These are phyloP conservation scores for Beauveria sp. DNA, from an alignment of 2,329 filamentous ascomycete species.

Conservation along the genomic window DNA sequence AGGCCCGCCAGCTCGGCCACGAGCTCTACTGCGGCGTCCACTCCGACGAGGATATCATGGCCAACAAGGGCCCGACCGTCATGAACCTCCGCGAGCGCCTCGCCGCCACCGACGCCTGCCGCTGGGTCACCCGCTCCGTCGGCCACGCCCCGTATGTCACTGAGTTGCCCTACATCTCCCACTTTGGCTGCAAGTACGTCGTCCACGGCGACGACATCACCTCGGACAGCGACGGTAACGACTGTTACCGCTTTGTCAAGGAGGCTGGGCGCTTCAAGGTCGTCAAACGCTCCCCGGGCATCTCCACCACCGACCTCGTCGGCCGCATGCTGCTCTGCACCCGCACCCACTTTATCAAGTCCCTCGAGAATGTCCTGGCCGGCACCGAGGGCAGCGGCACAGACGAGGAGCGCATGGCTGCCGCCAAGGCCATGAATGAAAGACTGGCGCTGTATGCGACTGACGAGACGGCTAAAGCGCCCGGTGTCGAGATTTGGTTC, in stretches of 20 bases:
- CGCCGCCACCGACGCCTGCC: slow-evolving; percentile 86
- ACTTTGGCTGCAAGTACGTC: slow-evolving; percentile 92
- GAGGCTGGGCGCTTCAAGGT: slow-evolving; percentile 90
- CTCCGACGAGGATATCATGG: slow-evolving; percentile 88
- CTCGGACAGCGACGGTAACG: slow-evolving; percentile 83
- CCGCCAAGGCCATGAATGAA: slow-evolving; percentile 63
- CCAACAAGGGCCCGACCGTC: slow-evolving; percentile 96
- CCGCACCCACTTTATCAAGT: slow-evolving; percentile 86
- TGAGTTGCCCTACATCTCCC: slow-evolving; percentile 83
- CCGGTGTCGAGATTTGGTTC: slow-evolving; percentile 78
- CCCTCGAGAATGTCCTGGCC: slow-evolving; percentile 58
- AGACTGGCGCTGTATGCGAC: slow-evolving; percentile 81
- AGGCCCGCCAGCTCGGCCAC: slow-evolving; percentile 82
- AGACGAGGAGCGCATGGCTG: slow-evolving; percentile 54
- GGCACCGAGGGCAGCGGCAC: slow-evolving; percentile 68
- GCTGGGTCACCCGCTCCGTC: slow-evolving; percentile 83
- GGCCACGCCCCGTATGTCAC: slow-evolving; percentile 91
- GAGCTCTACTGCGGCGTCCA: slow-evolving; percentile 91
- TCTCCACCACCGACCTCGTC: slow-evolving; percentile 96
- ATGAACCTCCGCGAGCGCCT: slow-evolving; percentile 90
- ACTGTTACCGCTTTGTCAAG: slow-evolving; percentile 98
- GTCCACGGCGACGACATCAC: slow-evolving; percentile 98
- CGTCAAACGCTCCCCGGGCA: slow-evolving; percentile 90
- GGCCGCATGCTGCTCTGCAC: slow-evolving; percentile 96
- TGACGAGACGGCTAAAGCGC: slow-evolving; percentile 70